Evolutionary conservation across 2,329 filamentous ascomycete species (phyloP).

Genomic region (Mycosphaerella arachidis): DNA sequence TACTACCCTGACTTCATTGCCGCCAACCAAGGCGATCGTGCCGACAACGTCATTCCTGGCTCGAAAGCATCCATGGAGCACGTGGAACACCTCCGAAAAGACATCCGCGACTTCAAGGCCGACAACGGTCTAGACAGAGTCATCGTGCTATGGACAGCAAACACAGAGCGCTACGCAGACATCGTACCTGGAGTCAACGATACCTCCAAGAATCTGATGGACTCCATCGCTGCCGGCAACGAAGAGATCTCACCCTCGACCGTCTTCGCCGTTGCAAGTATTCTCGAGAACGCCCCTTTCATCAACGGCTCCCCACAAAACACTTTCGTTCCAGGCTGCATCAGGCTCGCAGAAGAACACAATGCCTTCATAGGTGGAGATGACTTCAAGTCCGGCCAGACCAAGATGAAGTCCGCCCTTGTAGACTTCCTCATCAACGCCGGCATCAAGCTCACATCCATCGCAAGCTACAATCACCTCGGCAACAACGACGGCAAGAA

Average conservation of each 20-base stretch:
- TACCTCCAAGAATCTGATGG: slow-evolving; percentile 88
- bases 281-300: slow-evolving; percentile 85
- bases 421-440: slow-evolving; percentile 98
- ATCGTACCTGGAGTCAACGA: slow-evolving; percentile 87
- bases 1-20: slow-evolving; percentile 99
- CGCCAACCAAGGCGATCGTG: slow-evolving; percentile 93
- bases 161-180: slow-evolving; percentile 95
- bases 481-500: slow-evolving; percentile 99
- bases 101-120: slow-evolving; percentile 91
- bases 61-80: slow-evolving; percentile 80
- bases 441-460: slow-evolving; percentile 97
- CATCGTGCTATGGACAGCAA: slow-evolving; percentile 97
- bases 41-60: slow-evolving; percentile 82
- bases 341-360: slow-evolving; percentile 82
- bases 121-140: slow-evolving; percentile 85
- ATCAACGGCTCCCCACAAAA: slow-evolving; percentile 99
- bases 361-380: slow-evolving; percentile 91
- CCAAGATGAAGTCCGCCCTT: slow-evolving; percentile 99
- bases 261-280: slow-evolving; percentile 90
- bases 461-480: slow-evolving; percentile 98
- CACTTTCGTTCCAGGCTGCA: slow-evolving; percentile 91
- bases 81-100: slow-evolving; percentile 85
- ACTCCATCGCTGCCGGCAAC: slow-evolving; percentile 80
- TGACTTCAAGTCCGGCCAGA: slow-evolving; percentile 99
- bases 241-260: slow-evolving; percentile 92